Base-by-base conservation (phyloP, 495 filamentous ascomycete species). In the Penicillium malachiteum region DNA sequence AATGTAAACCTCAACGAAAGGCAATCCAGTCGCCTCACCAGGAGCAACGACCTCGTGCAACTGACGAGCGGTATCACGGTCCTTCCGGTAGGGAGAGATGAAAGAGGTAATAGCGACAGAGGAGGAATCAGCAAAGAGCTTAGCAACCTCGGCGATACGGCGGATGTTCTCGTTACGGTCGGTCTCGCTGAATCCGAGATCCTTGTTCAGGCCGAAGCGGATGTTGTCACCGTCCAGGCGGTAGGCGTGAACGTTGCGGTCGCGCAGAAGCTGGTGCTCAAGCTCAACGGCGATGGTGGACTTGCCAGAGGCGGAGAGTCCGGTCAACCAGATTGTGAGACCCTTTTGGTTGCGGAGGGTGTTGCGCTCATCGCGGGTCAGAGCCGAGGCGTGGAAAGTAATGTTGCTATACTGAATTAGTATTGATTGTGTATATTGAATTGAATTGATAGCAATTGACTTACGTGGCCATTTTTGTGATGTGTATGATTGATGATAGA, bases 131-230 rank as follows among this genome's bases (percentile, higher is more conserved):
- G 94, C 92, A 71, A 98, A 97, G 44, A 98, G 85, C 71, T 95
- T 96, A 13, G 94, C 91, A 10, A 98, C 93, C 79, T 98, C 95
- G 13, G 89, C 90, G 62, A 98, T 96, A 52, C 94, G 83, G 46
- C 94, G 82, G 71, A 98, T 98, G 76, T 98, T 98, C 83, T 97
- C 95, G 69, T 90, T 91, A 55, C 94, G 84, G 78, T 97, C 94
- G 63, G 83, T 82, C 65, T 96, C 92, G 60, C 84, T 88, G 80
- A 97, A 97, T 4, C 92, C 93, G 33, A 97, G 82, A 78, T 98
- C 93, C 71, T 92, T 92, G 81, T 98, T 98, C 62, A 98, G 79
- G 2, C 94, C 95, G 80, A 97, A 97, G 54, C 94, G 93, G 65
- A 98, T 86, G 78, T 98, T 98, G 82, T 98, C 94, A 64, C 94